These are phyloP conservation scores for Dipodascus geniculatus DNA, from an alignment of 805 yeast genomes.

Conservation along the genomic window DNA sequence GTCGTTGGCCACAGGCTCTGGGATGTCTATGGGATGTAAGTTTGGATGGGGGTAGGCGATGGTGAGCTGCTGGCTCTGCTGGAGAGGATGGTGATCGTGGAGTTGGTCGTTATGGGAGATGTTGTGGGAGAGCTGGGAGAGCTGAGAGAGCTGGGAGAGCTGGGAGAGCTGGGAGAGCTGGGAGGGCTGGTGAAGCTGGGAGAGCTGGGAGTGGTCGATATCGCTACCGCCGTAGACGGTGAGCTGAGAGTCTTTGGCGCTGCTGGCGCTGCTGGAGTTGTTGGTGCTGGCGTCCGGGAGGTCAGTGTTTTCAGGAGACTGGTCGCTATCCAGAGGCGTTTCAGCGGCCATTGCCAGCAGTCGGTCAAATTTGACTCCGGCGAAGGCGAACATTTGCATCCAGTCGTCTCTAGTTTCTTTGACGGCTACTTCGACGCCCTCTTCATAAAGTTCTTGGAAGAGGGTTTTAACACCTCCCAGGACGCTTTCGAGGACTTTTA, in stretches of 20 bases:
- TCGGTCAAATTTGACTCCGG: conserved; percentile 9
- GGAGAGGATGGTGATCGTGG: no score
- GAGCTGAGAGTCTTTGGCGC: background rate
- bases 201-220: no score
- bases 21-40: no score
- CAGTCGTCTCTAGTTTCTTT: conserved; percentile 9
- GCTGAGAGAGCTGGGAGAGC: no score
- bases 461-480: conserved; percentile 9
- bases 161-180: no score
- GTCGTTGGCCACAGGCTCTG: background rate
- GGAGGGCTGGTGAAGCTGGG: no score
- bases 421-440: conserved; percentile 10
- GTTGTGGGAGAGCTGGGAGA: no score
- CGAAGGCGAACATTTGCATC: conserved; percentile 11
- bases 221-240: no score
- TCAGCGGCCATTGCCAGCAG: conserved; percentile 1
- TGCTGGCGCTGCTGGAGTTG: background rate
- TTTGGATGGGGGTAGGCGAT: no score
- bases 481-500: conserved; percentile 8
- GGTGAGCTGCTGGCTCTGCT: no score
- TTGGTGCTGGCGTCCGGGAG: background rate
- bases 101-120: no score
- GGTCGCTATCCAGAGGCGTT: background rate
- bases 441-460: conserved; percentile 10
- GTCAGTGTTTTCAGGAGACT: background rate